phyloP scores from a whole-genome alignment of 129 eudicot species.

The Glebionis coronaria region DNA sequence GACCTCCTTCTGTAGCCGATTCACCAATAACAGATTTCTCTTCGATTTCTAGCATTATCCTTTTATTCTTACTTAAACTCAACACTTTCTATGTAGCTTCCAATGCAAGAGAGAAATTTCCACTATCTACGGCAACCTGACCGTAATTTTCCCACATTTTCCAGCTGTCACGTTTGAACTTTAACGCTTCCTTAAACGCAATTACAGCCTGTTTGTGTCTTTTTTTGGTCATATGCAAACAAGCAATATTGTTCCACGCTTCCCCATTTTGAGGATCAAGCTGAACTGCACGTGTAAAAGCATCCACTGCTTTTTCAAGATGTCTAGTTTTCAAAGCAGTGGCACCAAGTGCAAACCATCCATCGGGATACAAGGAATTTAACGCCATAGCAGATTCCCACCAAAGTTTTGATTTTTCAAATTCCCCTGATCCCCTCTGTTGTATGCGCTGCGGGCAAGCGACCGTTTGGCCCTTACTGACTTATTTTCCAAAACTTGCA shows the following conservation, averaged over 20 bases:
- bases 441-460: constrained; percentile 88
- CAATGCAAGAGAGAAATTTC: constrained; percentile 70
- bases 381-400: constrained; percentile 93
- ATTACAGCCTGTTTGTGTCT: constrained; percentile 71
- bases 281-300: constrained; percentile 84
- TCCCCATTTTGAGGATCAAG: constrained; percentile 97
- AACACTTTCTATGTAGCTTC: constrained; percentile 72
- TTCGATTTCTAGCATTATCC: constrained; percentile 62
- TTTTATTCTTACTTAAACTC: constrained; percentile 55
- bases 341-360: constrained; percentile 97
- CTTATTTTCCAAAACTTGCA: constrained; percentile 68
- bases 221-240: constrained; percentile 79
- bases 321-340: constrained; percentile 83
- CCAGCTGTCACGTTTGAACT: constrained; percentile 93
- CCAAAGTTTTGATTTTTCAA: constrained; percentile 54
- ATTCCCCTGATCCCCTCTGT: constrained; percentile 76
- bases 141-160: constrained; percentile 96
- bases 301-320: constrained; percentile 73
- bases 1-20: constrained; percentile 26
- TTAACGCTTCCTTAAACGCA: constrained; percentile 91
- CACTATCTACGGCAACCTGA: constrained; percentile 75
- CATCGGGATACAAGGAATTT: constrained; percentile 85
- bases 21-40: constrained; percentile 26
- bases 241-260: constrained; percentile 98
- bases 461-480: constrained; percentile 91